phyloP scores from a whole-genome alignment of 352 stramenopile genomes.

The Pythium vanterpoolii region DNA sequence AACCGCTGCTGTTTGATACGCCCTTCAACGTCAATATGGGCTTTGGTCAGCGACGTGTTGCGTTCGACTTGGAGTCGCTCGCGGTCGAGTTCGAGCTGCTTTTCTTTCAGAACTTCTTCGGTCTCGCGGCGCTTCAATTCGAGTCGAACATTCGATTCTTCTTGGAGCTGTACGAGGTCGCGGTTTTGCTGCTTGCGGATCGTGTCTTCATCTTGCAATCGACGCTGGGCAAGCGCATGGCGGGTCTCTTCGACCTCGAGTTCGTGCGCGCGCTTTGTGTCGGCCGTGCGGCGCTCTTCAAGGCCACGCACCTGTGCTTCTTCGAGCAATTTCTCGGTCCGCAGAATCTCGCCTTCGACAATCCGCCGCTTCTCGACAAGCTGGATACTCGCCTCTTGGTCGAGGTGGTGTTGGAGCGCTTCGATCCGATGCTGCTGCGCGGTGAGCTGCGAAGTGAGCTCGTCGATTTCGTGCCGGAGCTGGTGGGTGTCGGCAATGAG shows the following conservation, averaged over 20 bases:
- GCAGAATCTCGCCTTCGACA: slow-evolving; percentile 33
- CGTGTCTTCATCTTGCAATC: slow-evolving; percentile 41
- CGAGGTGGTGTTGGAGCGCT: slow-evolving; percentile 49
- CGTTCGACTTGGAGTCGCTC: slow-evolving; percentile 44
- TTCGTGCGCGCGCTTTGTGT: slow-evolving; percentile 34
- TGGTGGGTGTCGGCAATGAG: slow-evolving; percentile 43
- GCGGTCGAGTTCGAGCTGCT: slow-evolving; percentile 46
- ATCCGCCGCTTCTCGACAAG: slow-evolving; percentile 62
- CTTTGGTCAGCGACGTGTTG: slow-evolving; percentile 63
- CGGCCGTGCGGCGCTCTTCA: slow-evolving; percentile 54
- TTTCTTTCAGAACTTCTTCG: slow-evolving; percentile 55
- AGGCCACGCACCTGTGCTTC: slow-evolving; percentile 34
- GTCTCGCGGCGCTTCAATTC: slow-evolving; percentile 58
- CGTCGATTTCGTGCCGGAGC: slow-evolving; percentile 33
- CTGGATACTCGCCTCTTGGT: slow-evolving; percentile 61
- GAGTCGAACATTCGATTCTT: slow-evolving; percentile 53
- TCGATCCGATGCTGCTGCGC: slow-evolving; percentile 35
- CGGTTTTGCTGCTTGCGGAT: slow-evolving; percentile 48
- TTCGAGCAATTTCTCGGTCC: slow-evolving; percentile 39
- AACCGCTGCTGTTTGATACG: slow-evolving; percentile 64
- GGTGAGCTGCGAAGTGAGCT: slow-evolving; percentile 20
- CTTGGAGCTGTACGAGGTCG: slow-evolving; percentile 56
- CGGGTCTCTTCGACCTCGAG: slow-evolving; percentile 47
- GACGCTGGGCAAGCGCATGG: slow-evolving; percentile 45
- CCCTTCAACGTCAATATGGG: slow-evolving; percentile 56